These are phyloP conservation scores for Rhodomyrtus tomentosa DNA, from an alignment of 345 rosid species.

Conservation along the genomic window DNA sequence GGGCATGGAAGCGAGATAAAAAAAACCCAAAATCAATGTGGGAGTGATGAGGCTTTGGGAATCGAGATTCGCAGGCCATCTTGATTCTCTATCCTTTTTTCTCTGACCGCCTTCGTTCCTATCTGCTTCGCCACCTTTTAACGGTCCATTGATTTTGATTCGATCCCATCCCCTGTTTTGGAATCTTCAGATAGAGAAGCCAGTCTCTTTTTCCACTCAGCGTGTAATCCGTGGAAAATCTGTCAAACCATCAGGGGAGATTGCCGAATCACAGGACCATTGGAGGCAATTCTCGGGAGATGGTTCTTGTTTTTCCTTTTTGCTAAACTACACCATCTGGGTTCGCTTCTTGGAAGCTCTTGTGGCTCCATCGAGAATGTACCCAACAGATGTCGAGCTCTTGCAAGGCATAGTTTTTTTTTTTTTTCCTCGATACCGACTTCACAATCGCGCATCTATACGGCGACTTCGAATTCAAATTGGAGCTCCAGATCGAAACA, in stretches of 20 bases:
- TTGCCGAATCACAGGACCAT: not conserved
- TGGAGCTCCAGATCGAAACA: not conserved
- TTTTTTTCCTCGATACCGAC: not conserved
- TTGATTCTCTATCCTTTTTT: not conserved
- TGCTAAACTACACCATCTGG: not conserved
- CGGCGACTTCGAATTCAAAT: not conserved
- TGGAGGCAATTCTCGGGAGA: not conserved
- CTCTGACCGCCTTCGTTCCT: not conserved
- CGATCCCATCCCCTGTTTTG: not conserved
- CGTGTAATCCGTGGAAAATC: not conserved
- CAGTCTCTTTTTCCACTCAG: not conserved
- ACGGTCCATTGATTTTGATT: not conserved
- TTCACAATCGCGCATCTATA: not conserved
- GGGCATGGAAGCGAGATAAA: not conserved
- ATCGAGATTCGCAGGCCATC: not conserved
- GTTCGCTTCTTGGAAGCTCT: not conserved
- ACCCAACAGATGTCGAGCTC: not conserved
- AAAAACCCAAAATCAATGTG: not conserved
- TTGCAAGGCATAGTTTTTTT: too few species aligned
- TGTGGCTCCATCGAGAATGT: accelerated
- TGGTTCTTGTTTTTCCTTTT: not conserved
- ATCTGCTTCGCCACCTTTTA: not conserved
- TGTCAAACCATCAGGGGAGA: not conserved
- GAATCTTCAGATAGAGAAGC: not conserved
- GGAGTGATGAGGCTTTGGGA: not conserved